Base-by-base conservation (phyloP, 1,139 yeast species). In the Lodderomyces theae region DNA sequence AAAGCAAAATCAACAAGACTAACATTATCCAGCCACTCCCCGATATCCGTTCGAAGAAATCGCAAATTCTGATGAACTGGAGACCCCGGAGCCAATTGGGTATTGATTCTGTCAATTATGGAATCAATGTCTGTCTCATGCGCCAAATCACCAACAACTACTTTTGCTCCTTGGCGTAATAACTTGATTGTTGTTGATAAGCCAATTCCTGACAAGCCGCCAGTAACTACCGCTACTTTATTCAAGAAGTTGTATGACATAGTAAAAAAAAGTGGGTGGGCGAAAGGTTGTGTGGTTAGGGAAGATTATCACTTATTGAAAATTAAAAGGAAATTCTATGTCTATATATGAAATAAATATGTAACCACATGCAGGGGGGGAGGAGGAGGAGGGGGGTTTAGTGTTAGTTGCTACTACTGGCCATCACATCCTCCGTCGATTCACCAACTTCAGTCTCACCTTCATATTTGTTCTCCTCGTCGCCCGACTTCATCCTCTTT, bases 1-100 rank as follows among this genome's bases (percentile, higher is more conserved):
- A 86, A 67, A 6, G 82, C 78, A 30, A 57, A 54, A 51, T 75
- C 76, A 29, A 85, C 89, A 13, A 48, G 37, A 17, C 42, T 42
- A 11, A 35, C 23, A 32, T 45, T 41, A 11, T 71, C 72, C n/a
- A 72, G 76, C 34, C 75, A 66, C 45, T 76, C 75, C 17, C 85
- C 73, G 35, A 86, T 77, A 34, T 80, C 77, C 9, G 47, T 44
- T 25, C 42, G 42, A 22, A 48, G 33, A 37, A 45, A 47, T 26
- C 43, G 42, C 35, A 48, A 35, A 9, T 39, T 24, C n/a, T 45
- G 45, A 10, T 42, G 39, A 12, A 31, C 19, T 17, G 16, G 11
- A 8, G 31, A 31, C 5, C 28, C 32, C 12, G 37, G 33, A 15
- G 44, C 43, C 7, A 41, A 42, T 21, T 41, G 42, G 17, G 39